Evolutionary conservation across 2,329 filamentous ascomycete species (phyloP).

Genomic region (Verticillium klebahnii): DNA sequence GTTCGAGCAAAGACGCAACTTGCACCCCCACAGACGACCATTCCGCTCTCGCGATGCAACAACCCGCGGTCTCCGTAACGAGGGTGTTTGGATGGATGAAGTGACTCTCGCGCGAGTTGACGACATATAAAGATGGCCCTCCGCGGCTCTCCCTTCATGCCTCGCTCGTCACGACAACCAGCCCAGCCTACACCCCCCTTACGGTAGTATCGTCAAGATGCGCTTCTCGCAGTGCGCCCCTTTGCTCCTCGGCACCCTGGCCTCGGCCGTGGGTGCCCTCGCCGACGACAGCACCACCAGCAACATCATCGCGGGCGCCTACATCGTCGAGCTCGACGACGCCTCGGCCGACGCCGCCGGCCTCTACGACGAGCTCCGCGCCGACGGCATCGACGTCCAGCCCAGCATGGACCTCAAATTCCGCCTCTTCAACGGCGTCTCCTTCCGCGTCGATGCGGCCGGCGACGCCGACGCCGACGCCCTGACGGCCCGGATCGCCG

Average conservation of each 20-base stretch:
- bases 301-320: slow-evolving; percentile 15
- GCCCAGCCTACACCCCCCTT: neutral
- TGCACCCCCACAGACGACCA: neutral
- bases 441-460: slow-evolving; percentile 19
- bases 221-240: neutral
- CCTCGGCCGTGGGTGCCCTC: neutral
- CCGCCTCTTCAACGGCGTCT: slow-evolving; percentile 20
- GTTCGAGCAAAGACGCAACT: neutral
- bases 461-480: slow-evolving; percentile 15
- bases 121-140: neutral
- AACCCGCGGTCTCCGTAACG: neutral
- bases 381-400: slow-evolving; percentile 11
- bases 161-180: neutral
- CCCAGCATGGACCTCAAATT: slow-evolving; percentile 17
- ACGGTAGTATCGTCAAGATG: neutral
- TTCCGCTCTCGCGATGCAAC: neutral
- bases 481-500: slow-evolving; percentile 15
- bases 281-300: neutral
- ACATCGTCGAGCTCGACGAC: slow-evolving; percentile 19
- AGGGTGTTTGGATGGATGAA: neutral
- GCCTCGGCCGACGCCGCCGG: slow-evolving; percentile 8
- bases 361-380: slow-evolving; percentile 13
- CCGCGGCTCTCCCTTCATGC: neutral
- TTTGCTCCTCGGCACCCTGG: neutral
- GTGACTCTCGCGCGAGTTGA: neutral